Conservation (phyloP, 495 filamentous ascomycete species). For the Neurospora hispaniola region DNA sequence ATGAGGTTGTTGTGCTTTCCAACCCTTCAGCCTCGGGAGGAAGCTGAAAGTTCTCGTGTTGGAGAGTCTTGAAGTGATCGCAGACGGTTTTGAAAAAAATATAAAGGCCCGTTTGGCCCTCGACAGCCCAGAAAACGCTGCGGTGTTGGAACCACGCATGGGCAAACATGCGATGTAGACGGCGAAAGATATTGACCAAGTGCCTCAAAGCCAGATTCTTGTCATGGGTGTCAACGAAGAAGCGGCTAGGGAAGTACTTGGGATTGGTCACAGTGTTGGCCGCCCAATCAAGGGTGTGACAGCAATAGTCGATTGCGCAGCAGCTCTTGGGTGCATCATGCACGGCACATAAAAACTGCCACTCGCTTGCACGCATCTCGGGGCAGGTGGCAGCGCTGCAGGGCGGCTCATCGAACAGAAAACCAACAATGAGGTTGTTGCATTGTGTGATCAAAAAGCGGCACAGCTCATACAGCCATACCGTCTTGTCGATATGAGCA, state of each 20-base stretch:
- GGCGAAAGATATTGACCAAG: constrained; percentile 84
- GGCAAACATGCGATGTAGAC: constrained; percentile 92
- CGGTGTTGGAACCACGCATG: constrained; percentile 98
- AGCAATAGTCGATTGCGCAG: constrained; percentile 98
- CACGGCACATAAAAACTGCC: constrained; percentile 97
- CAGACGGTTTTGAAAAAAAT: constrained; percentile 95
- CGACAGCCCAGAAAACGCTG: constrained; percentile 92
- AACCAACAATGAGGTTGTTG: constrained; percentile 81
- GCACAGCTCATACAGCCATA: constrained; percentile 97
- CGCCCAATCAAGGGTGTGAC: constrained; percentile 95
- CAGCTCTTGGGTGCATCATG: constrained; percentile 91
- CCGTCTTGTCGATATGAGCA: constrained; percentile 62
- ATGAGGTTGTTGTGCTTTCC: constrained; percentile 22
- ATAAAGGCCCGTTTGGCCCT: constrained; percentile 77
- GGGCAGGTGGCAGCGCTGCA: constrained; percentile 82
- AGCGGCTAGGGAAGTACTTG: constrained; percentile 83
- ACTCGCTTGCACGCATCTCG: constrained; percentile 96
- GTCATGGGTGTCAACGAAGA: constrained; percentile 56
- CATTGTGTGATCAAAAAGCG: constrained; percentile 89
- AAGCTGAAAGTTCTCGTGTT: constrained; percentile 89
- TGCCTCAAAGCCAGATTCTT: constrained; percentile 63
- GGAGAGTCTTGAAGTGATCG: constrained; percentile 78
- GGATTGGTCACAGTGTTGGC: constrained; percentile 79
- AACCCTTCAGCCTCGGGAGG: constrained; percentile 85
- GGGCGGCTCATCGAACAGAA: constrained; percentile 79